Evolutionary conservation across 306 rosid genomes (phyloP).

Genomic region (Dalbergia oliveri): DNA sequence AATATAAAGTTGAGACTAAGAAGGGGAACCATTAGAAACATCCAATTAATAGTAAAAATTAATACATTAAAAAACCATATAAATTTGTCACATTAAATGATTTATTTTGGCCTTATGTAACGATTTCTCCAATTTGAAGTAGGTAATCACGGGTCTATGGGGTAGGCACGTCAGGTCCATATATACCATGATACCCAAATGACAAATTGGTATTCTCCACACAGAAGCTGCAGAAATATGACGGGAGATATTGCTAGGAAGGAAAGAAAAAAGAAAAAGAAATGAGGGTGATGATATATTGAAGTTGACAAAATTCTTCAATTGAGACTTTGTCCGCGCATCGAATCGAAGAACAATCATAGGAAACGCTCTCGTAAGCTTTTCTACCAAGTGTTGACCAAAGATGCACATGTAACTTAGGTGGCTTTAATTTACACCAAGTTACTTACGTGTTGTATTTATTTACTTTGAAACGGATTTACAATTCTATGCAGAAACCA

Average conservation of each 20-base stretch:
- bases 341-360: background rate
- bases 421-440: background rate
- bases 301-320: background rate
- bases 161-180: too few relatives aligned
- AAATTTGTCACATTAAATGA: too few relatives aligned
- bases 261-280: background rate
- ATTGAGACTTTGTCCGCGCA: background rate
- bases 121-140: background rate
- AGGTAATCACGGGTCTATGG: background rate
- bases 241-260: background rate
- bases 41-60: too few relatives aligned
- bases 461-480: background rate
- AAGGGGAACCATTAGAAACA: too few relatives aligned
- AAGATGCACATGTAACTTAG: background rate
- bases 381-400: constrained; percentile 3
- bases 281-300: too few relatives aligned
- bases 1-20: too few relatives aligned
- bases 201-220: too few relatives aligned
- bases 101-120: background rate
- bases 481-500: background rate
- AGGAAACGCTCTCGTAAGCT: background rate
- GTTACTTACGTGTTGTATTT: background rate
- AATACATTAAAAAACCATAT: too few relatives aligned
- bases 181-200: too few relatives aligned
- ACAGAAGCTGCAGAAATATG: too few relatives aligned